These are phyloP conservation scores for Phlyctochytrium bullatum DNA, from an alignment of 192 early-diverging fungal genomes.

Conservation along the genomic window DNA sequence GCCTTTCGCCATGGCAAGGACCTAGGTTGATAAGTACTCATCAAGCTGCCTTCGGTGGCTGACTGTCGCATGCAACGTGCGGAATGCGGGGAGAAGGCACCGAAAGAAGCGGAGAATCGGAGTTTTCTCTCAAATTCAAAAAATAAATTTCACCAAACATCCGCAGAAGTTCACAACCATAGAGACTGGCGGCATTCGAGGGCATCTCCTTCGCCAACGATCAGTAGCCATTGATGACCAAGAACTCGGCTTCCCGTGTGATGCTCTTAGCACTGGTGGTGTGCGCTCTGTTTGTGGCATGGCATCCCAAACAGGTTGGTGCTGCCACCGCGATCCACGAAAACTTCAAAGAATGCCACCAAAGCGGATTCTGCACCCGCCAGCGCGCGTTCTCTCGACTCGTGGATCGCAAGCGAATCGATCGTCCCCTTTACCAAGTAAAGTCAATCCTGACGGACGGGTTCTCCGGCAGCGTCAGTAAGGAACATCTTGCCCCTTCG, in stretches of 20 bases:
- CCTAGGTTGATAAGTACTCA: too few species aligned
- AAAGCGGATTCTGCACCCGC: constrained; percentile 84
- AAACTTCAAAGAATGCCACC: constrained; percentile 85
- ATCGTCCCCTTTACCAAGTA: constrained; percentile 19
- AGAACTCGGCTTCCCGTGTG: too few species aligned
- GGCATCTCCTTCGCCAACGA: too few species aligned
- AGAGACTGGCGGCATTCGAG: too few species aligned
- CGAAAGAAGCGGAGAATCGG: too few species aligned
- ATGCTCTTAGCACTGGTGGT: neutral
- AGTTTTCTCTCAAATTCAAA: neutral
- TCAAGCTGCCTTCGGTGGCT: too few species aligned
- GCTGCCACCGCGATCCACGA: too few species aligned
- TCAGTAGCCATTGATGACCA: too few species aligned
- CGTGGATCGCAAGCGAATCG: constrained; percentile 24
- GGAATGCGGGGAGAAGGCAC: too few species aligned
- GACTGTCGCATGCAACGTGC: too few species aligned
- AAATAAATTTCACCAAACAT: neutral
- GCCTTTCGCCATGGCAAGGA: too few species aligned
- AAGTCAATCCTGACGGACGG: constrained; percentile 63
- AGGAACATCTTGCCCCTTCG: constrained; percentile 53
- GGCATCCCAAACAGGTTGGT: neutral
- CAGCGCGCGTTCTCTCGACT: constrained; percentile 84
- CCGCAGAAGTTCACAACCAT: too few species aligned
- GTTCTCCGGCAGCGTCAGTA: constrained; percentile 40
- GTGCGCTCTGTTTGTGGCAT: neutral